Conservation (phyloP, 352 stramenopile species). For the Phytophthora pistaciae region DNA sequence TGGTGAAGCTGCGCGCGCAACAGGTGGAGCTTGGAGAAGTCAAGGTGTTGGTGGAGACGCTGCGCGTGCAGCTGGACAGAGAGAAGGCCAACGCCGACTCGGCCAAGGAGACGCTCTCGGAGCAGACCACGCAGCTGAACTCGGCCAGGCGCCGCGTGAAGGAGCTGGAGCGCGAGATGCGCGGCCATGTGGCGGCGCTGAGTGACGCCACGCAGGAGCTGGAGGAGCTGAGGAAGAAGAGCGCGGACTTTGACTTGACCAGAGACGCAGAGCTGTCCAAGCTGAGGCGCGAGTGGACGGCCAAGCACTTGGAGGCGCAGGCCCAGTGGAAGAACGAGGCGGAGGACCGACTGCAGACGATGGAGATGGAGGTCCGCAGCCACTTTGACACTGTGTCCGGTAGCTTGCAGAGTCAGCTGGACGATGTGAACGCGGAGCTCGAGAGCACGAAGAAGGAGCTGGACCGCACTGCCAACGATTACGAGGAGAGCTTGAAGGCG, state of each 20-base stretch:
- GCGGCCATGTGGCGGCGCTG: constrained; percentile 50
- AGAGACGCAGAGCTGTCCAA: constrained; percentile 76
- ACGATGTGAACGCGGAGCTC: constrained; percentile 66
- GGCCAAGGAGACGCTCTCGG: constrained; percentile 83
- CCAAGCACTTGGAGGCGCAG: constrained; percentile 77
- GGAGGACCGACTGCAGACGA: constrained; percentile 70
- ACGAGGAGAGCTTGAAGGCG: constrained; percentile 81
- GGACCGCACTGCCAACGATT: constrained; percentile 82
- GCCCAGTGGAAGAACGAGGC: constrained; percentile 84
- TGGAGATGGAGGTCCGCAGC: constrained; percentile 80
- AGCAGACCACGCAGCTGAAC: constrained; percentile 76
- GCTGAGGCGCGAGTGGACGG: constrained; percentile 80
- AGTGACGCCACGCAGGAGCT: constrained; percentile 74
- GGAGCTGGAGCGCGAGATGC: constrained; percentile 77
- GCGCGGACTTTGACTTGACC: constrained; percentile 72
- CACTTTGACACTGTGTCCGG: constrained; percentile 72
- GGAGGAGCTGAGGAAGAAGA: constrained; percentile 80
- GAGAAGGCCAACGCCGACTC: constrained; percentile 69
- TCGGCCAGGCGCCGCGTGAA: constrained; percentile 70
- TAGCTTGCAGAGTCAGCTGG: constrained; percentile 67
- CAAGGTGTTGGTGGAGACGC: constrained; percentile 60
- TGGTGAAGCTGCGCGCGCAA: constrained; percentile 78
- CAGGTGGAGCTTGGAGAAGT: constrained; percentile 75
- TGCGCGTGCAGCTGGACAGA: constrained; percentile 61
- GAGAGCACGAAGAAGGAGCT: constrained; percentile 80